Conservation (phyloP, 2,329 filamentous ascomycete genomes). For the Fusarium sp. region DNA sequence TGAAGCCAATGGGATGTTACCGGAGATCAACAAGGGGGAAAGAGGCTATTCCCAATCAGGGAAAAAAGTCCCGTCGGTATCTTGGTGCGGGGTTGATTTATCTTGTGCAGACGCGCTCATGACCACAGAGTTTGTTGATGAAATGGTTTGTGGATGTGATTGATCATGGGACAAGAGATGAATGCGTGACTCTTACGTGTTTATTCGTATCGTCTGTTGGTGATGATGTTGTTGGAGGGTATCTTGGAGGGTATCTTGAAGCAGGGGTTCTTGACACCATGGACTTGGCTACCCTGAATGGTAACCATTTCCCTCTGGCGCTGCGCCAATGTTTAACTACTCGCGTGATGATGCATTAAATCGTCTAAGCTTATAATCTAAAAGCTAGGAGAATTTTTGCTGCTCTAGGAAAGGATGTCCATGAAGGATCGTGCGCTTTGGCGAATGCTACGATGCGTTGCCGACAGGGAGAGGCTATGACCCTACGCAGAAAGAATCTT, state of each 20-base stretch:
- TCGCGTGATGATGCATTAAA: background rate
- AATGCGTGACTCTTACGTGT: slow-evolving; percentile 5
- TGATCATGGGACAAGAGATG: slow-evolving; percentile 9
- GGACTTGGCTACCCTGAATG: slow-evolving; percentile 6
- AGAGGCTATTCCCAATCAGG: slow-evolving; percentile 28
- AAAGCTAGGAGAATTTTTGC: background rate
- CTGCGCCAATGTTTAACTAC: background rate
- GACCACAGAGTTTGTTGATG: background rate
- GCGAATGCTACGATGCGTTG: background rate
- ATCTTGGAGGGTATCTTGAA: background rate
- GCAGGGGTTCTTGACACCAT: background rate
- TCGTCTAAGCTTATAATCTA: background rate
- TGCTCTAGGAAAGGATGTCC: background rate
- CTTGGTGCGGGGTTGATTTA: slow-evolving; percentile 17
- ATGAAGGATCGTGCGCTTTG: background rate
- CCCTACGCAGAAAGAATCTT: too few species aligned
- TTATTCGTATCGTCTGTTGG: background rate
- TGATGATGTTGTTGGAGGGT: background rate
- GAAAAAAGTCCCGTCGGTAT: slow-evolving; percentile 29
- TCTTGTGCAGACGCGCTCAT: background rate
- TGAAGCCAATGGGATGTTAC: slow-evolving; percentile 21
- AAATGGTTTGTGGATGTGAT: background rate
- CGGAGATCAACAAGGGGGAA: slow-evolving; percentile 4
- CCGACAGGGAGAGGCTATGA: too few species aligned
- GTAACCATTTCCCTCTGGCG: background rate